These are phyloP conservation scores for Rhododendron williamsianum DNA, from an alignment of 148 eudicot genomes.

Conservation along the genomic window DNA sequence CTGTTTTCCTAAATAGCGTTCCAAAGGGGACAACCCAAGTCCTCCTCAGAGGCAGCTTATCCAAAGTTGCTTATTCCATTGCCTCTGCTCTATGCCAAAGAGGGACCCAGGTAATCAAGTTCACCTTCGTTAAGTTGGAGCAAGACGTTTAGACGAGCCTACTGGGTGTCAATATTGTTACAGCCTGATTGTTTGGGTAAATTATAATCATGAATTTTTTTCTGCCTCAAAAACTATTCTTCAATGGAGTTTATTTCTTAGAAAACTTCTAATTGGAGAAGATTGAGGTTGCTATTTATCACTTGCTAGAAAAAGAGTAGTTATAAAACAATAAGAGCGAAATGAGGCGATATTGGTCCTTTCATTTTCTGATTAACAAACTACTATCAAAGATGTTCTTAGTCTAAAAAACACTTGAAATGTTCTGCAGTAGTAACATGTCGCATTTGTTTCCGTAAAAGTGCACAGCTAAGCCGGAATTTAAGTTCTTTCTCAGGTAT, in stretches of 20 bases:
- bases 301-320: not conserved
- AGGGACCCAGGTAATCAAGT: conserved; percentile 41
- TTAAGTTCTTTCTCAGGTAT: conserved; percentile 17
- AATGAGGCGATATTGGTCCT: not conserved
- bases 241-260: not conserved
- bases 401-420: not conserved
- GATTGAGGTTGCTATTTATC: not conserved
- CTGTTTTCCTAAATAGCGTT: conserved; percentile 52
- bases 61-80: conserved; percentile 51
- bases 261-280: not conserved
- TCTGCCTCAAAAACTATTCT: not conserved
- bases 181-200: conserved; percentile 5
- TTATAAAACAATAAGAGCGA: not conserved
- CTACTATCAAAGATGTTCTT: not conserved
- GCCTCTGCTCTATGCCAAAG: conserved; percentile 46
- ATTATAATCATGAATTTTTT: not conserved
- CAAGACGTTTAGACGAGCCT: not conserved
- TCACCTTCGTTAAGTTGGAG: not conserved
- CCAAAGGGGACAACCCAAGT: conserved; percentile 56
- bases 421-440: not conserved
- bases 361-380: not conserved
- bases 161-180: not conserved
- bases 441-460: not conserved
- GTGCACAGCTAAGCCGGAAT: not conserved
- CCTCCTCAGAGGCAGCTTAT: conserved; percentile 39